phyloP scores from a whole-genome alignment of 805 yeast genomes.

The Wickerhamiella kurtzmanii region DNA sequence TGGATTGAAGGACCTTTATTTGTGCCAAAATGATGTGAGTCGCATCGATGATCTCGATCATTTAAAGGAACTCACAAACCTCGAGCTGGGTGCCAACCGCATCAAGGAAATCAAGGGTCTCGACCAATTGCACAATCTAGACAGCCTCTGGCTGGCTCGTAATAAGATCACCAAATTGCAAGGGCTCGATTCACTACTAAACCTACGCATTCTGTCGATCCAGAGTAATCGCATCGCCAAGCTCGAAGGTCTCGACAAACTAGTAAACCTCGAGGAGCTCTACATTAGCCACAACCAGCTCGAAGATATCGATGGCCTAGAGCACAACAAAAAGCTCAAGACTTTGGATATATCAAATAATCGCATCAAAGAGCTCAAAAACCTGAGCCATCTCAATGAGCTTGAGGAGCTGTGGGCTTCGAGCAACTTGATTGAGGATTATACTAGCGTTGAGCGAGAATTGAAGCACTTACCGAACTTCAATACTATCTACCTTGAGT shows the following conservation, averaged over 20 bases:
- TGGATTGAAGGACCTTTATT: conserved; percentile 54
- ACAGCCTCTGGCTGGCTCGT: conserved; percentile 86
- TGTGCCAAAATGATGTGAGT: conserved; percentile 77
- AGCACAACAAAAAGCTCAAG: conserved; percentile 48
- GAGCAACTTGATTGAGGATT: conserved; percentile 52
- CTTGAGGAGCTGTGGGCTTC: conserved; percentile 94
- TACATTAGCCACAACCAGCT: conserved; percentile 81
- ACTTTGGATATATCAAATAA: conserved; percentile 78
- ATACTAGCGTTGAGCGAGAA: conserved; percentile 54
- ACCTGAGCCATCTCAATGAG: conserved; percentile 48
- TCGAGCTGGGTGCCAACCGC: conserved; percentile 87
- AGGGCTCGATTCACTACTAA: conserved; percentile 44
- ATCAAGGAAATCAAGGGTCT: conserved; percentile 44
- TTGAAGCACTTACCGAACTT: conserved; percentile 48
- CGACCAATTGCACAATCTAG: conserved; percentile 39
- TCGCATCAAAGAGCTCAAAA: conserved; percentile 44
- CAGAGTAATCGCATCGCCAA: conserved; percentile 73
- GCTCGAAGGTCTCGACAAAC: conserved; percentile 66
- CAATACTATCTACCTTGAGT: conserved; percentile 87
- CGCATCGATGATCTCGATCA: conserved; percentile 55
- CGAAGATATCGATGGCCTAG: conserved; percentile 61
- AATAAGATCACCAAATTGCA: conserved; percentile 57
- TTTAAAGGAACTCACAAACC: conserved; percentile 42
- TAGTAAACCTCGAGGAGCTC: conserved; percentile 65
- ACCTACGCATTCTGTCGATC: conserved; percentile 65